Evolutionary conservation across 345 rosid species (phyloP), one percentile per base, ranked within the genome.

Genomic region (Eutrema heterophyllum): DNA sequence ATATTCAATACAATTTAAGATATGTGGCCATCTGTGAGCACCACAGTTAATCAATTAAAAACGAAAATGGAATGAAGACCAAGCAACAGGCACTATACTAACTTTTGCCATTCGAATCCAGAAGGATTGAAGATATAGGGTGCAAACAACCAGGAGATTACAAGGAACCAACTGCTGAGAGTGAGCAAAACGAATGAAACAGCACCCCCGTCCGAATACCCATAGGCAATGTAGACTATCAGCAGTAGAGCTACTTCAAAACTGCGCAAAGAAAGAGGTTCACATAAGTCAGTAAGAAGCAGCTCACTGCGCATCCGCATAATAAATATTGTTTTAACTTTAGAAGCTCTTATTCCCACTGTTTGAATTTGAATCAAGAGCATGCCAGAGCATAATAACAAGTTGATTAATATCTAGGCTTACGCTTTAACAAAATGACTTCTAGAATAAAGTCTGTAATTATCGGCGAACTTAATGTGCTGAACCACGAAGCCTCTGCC

Each of bases 81-180:
- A 64, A 69, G 61, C 15, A 46, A 27, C 21, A 53, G 55, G 33
- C 13, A 68, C 15, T 26, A 2, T 51, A 81, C 97, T 85, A 76
- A 95, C 99, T 95, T 95, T 81, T 89, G 99, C 99, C 99, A 95
- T 80, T 95, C 99, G 67, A 95, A 95, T 70, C 99, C 99, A 0
- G 99, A 95, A n/a, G 97, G 97, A 73, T 95, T 95, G 77, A 95
- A 95, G 82, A 95, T 92, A 78, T 95, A 95, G 11, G 99, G 97
- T 67, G 99, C 99, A 81, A 95, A 95, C 60, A 95, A 84, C 99
- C 99, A 95, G 18, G 97, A 95, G 70, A 95, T 81, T 68, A 95
- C 99, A 67, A 95, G 96, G 83, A 95, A 92, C 97, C 97, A 95
- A 74, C 98, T 88, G 83, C 99, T 95, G 60, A 95, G 59, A 40